Evolutionary conservation across 345 rosid genomes (phyloP).

Genomic region (Rhodomyrtus tomentosa): DNA sequence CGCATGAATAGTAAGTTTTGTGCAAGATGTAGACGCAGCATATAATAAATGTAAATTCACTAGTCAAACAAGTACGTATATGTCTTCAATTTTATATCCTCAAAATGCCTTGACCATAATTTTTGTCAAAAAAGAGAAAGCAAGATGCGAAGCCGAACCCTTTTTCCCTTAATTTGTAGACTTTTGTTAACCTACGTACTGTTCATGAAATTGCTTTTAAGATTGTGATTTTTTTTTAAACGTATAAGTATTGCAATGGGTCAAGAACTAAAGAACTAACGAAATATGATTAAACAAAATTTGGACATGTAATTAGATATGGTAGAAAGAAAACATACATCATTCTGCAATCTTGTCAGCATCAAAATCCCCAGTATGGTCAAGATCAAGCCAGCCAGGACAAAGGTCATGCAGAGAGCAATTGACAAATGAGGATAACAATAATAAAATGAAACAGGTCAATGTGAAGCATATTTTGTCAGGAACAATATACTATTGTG

Average conservation of each 20-base stretch:
- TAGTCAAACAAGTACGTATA: neutral
- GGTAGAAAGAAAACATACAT: neutral
- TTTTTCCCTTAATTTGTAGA: neutral
- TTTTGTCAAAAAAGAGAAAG: neutral
- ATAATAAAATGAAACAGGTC: neutral
- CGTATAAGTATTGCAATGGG: neutral
- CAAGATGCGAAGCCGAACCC: neutral
- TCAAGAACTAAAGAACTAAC: neutral
- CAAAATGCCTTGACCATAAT: neutral
- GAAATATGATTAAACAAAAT: neutral
- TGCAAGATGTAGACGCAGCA: neutral
- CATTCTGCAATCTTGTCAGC: neutral
- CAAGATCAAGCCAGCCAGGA: neutral
- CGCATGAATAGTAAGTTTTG: neutral
- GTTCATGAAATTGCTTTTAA: neutral
- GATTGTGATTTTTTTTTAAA: neutral
- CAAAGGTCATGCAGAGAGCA: neutral
- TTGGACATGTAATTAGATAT: neutral
- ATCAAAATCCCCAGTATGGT: neutral
- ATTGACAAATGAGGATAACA: neutral
- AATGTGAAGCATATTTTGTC: neutral
- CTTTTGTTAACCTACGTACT: neutral
- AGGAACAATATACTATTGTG: neutral
- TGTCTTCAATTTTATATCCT: neutral
- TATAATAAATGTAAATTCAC: neutral